Evolutionary conservation across 2,329 filamentous ascomycete genomes (phyloP).

Genomic region (Xylaria sp.): DNA sequence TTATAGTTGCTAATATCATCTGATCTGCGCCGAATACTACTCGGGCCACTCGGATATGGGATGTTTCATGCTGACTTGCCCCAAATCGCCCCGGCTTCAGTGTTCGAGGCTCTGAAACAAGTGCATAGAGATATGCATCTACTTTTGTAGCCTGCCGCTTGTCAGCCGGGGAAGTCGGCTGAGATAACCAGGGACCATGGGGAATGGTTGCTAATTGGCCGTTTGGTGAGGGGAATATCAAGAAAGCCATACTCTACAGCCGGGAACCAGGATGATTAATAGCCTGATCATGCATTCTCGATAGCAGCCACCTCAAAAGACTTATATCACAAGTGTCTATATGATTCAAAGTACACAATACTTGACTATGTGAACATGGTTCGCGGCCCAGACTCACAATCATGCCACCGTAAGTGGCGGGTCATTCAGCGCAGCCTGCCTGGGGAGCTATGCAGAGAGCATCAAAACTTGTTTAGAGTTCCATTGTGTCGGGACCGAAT

Average conservation of each 20-base stretch:
- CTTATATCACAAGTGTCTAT: background rate
- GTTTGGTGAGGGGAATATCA: slow-evolving; percentile 10
- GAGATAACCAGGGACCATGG: slow-evolving; percentile 4
- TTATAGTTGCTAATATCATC: slow-evolving; percentile 18
- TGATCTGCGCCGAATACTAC: slow-evolving; percentile 10
- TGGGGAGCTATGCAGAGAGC: background rate
- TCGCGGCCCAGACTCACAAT: slow-evolving; percentile 2
- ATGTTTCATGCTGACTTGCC: slow-evolving; percentile 21
- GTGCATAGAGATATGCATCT: slow-evolving; percentile 25
- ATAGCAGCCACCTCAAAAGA: background rate
- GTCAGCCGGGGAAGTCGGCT: slow-evolving; percentile 9
- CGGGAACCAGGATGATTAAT: slow-evolving; percentile 11
- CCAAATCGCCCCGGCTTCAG: slow-evolving; percentile 22
- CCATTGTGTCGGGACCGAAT: background rate
- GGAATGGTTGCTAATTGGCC: background rate
- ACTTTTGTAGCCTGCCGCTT: slow-evolving; percentile 20
- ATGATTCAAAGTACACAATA: background rate
- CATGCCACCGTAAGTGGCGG: background rate
- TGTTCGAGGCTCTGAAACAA: slow-evolving; percentile 17
- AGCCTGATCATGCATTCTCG: slow-evolving; percentile 17
- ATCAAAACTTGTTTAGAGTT: background rate
- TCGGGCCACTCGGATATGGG: background rate
- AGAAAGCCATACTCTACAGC: background rate
- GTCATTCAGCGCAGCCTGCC: background rate
- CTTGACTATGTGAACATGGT: background rate